Evolutionary conservation across 1,284 basidiomycete species (phyloP).

Genomic region (Ceratobasidium theobromae): DNA sequence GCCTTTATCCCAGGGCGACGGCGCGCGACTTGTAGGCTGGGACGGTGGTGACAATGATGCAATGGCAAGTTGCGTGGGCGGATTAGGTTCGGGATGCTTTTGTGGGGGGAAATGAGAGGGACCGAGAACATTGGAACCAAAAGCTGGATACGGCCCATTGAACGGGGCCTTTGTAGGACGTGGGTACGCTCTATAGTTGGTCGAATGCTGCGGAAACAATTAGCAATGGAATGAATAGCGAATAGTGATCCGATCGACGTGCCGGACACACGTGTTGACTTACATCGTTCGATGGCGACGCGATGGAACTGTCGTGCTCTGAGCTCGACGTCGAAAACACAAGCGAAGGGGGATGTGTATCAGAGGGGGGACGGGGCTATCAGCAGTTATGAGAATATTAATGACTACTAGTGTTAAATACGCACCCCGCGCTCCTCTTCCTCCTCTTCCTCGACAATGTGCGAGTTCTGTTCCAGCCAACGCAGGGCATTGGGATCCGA

Average conservation of each 20-base stretch:
- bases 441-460: conserved; percentile 28
- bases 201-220: background rate
- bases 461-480: conserved; percentile 29
- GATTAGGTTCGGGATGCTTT: conserved; percentile 9
- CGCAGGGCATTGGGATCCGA: conserved; percentile 30
- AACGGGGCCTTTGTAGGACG: background rate
- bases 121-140: background rate
- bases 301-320: conserved; percentile 10
- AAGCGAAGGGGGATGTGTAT: conserved; percentile 22
- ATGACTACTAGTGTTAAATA: too few relatives aligned
- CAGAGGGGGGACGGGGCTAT: conserved; percentile 18
- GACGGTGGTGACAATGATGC: conserved; percentile 11
- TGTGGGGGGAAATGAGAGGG: background rate
- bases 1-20: background rate
- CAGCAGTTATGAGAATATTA: too few relatives aligned
- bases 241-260: conserved; percentile 1
- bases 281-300: conserved; percentile 25
- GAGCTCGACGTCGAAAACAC: conserved; percentile 26
- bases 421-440: conserved; percentile 26
- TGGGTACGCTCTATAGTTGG: background rate
- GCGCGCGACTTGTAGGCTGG: conserved; percentile 7
- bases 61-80: conserved; percentile 16
- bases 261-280: conserved; percentile 6
- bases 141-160: background rate
- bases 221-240: conserved; percentile 3